These are phyloP conservation scores for Phaeosphaeriaceae sp. DNA, from an alignment of 2,329 filamentous ascomycete genomes.

Conservation along the genomic window DNA sequence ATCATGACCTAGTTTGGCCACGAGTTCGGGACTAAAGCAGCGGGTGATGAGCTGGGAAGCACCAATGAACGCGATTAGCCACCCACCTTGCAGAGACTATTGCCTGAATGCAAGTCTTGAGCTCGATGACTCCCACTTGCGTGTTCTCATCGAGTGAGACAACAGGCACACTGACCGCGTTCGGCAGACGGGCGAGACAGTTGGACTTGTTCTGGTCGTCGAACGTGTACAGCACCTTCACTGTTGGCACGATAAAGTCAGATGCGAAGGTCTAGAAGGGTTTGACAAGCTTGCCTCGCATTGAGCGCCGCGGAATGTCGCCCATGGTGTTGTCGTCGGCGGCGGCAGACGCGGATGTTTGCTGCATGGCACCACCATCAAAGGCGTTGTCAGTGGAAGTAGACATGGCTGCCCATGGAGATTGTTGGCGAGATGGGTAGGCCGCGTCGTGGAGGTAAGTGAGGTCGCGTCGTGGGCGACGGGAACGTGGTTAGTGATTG, in stretches of 20 bases:
- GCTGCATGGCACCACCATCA: slow-evolving; percentile 32
- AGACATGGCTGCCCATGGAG: slow-evolving; percentile 41
- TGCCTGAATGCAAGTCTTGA: slow-evolving; percentile 85
- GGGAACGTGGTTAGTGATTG: slow-evolving; percentile 33
- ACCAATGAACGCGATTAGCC: slow-evolving; percentile 13
- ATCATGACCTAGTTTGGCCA: slow-evolving; percentile 75
- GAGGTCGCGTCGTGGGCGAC: slow-evolving; percentile 28
- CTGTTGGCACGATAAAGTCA: slow-evolving; percentile 55
- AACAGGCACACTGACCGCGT: slow-evolving; percentile 79
- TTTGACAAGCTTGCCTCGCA: slow-evolving; percentile 52
- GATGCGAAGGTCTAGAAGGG: slow-evolving; percentile 14
- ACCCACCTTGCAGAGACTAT: slow-evolving; percentile 69
- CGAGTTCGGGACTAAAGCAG: slow-evolving; percentile 79
- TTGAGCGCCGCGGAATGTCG: slow-evolving; percentile 50
- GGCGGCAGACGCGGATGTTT: slow-evolving; percentile 23
- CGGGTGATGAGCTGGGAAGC: slow-evolving; percentile 21
- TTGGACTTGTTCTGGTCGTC: slow-evolving; percentile 87
- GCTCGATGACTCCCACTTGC: slow-evolving; percentile 85
- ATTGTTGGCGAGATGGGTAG: slow-evolving; percentile 11
- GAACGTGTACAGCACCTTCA: slow-evolving; percentile 97
- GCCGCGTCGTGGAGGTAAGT: slow-evolving; percentile 23
- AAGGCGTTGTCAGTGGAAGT: slow-evolving; percentile 33
- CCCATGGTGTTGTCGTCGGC: slow-evolving; percentile 34
- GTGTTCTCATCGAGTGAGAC: slow-evolving; percentile 79
- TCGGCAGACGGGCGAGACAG: slow-evolving; percentile 85